phyloP scores from a whole-genome alignment of 1,139 yeast genomes.

The Hansenula lynferdii region DNA sequence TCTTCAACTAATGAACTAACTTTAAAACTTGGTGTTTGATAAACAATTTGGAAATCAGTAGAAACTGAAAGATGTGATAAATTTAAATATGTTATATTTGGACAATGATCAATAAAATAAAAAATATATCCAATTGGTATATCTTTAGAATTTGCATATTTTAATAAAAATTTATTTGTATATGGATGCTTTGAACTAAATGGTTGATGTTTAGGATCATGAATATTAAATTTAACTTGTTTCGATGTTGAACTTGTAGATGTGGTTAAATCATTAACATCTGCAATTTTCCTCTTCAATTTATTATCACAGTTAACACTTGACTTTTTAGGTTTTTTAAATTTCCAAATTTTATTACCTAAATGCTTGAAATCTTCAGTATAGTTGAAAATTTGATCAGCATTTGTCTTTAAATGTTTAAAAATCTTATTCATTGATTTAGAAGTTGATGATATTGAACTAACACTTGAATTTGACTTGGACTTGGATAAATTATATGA shows the following conservation, averaged over 20 bases:
- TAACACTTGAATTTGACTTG: conserved; percentile 18
- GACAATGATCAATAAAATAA: conserved; percentile 56
- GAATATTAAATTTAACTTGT: too few relatives aligned
- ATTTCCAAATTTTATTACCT: conserved; percentile 2
- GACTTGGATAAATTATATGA: conserved; percentile 25
- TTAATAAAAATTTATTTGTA: conserved; percentile 51
- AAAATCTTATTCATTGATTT: conserved; percentile 6
- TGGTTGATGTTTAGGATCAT: conserved; percentile 23
- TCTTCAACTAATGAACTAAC: conserved; percentile 11
- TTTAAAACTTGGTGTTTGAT: conserved; percentile 5
- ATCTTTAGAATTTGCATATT: conserved; percentile 57
- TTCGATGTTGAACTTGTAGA: neutral
- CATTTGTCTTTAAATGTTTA: too few relatives aligned
- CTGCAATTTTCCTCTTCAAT: conserved; percentile 2
- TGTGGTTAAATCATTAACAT: too few relatives aligned
- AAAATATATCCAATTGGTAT: conserved; percentile 64
- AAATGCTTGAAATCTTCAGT: conserved; percentile 3
- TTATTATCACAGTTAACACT: too few relatives aligned
- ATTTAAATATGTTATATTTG: conserved; percentile 45
- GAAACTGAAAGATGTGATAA: conserved; percentile 53
- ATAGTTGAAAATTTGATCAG: too few relatives aligned
- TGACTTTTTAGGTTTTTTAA: conserved; percentile 2
- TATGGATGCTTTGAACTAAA: conserved; percentile 45
- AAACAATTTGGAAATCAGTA: conserved; percentile 49
- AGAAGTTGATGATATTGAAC: conserved; percentile 10